These are phyloP conservation scores for Tritrichomonas foetus DNA, from an alignment of 208 protist species.

Conservation along the genomic window DNA sequence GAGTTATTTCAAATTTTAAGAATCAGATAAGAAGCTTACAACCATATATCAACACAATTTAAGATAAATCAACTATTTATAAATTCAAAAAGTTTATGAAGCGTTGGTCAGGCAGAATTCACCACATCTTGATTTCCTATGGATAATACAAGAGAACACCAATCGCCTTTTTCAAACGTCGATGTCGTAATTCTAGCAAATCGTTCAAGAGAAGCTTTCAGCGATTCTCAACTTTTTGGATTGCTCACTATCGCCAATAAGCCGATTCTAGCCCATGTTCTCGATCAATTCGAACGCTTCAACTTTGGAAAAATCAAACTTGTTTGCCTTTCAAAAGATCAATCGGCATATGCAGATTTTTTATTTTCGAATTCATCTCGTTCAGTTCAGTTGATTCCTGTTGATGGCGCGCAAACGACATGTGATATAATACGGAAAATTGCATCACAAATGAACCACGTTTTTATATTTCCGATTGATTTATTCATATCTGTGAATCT, in stretches of 20 bases:
- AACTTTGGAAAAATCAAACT: not conserved
- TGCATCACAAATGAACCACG: not conserved
- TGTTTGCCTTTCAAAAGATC: not conserved
- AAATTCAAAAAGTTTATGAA: no score
- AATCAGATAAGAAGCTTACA: no score
- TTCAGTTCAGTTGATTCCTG: not conserved
- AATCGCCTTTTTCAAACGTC: not conserved
- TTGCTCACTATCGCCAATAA: not conserved
- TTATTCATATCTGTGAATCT: not conserved
- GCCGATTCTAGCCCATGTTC: not conserved
- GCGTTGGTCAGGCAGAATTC: no score
- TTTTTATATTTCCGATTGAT: conserved; percentile 9
- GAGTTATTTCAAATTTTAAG: no score
- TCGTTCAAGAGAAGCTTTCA: not conserved
- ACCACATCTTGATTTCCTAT: no score
- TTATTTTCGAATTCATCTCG: not conserved
- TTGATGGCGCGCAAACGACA: not conserved
- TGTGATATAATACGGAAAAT: not conserved
- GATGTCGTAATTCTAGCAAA: not conserved
- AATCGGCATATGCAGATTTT: not conserved
- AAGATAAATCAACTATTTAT: no score
- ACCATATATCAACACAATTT: no score
- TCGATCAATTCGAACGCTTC: not conserved
- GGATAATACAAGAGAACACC: no score
- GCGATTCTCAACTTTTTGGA: not conserved